Evolutionary conservation across 208 protist genomes (phyloP), one percentile per base, ranked within the genome.

Genomic region (Crithidia mellificae): DNA sequence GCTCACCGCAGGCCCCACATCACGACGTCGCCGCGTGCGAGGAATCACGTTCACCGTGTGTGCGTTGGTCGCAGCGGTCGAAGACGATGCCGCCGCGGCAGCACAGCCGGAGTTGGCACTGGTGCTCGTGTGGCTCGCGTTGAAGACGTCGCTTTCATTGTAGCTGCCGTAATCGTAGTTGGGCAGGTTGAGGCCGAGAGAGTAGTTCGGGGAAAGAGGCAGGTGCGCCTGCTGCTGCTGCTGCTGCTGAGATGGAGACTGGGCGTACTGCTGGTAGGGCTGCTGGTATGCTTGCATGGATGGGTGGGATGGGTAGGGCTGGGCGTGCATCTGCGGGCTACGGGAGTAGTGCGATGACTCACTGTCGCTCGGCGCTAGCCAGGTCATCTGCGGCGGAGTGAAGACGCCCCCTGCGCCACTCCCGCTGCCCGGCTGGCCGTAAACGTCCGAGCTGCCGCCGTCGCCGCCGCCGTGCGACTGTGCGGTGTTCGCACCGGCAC

Each of bases 1-100:
- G 20, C 47, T 30, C n/a, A n/a, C n/a, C n/a, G n/a, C 14, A 9
- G 24, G 5, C 24, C n/a, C 39, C 0, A 27, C 44, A 7, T 53
- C 58, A 25, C 39, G 58, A 32, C 58, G 58, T 39, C 58, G 58
- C 6, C 58, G 58, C 2, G 58, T 64, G n/a, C 58, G 58, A 8
- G 41, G 15, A 20, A 64, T 64, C 8, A 64, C 58, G 44, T 64
- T 64, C 5, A 64, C 58, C 11, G 4, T 29, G 44, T 27, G 27
- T 27, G 44, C 24, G 27, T 12, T 8, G 22, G 27, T 27, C 6
- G 24, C 55, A 2, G 38, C 39, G 12, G 39, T 19, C 11, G 32
- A n/a, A 2, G 30, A 34, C 4, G 32, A 6, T 20, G 17, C 9
- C 24, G 6, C 34, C 12, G 44, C n/a, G 29, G n/a, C 32, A 25